Evolutionary conservation across 1,284 basidiomycete species (phyloP).

Genomic region (Phenoliferia sp.): DNA sequence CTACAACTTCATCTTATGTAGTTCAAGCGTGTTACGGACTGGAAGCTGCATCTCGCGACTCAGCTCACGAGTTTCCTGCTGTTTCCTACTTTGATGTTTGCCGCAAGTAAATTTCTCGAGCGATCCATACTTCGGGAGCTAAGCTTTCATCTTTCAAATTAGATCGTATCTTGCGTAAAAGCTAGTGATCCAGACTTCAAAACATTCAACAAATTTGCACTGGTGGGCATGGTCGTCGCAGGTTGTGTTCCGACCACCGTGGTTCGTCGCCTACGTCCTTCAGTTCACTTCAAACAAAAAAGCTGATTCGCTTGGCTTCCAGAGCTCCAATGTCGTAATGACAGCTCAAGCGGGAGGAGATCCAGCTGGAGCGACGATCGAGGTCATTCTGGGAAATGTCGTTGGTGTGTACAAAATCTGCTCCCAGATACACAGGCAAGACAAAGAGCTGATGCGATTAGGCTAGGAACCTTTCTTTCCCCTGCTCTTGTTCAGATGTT

Average conservation of each 20-base stretch:
- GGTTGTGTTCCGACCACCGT: not conserved
- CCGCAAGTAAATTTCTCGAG: constrained; percentile 30
- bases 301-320: not conserved
- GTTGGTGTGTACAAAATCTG: constrained; percentile 18
- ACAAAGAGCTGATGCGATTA: not conserved
- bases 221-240: constrained; percentile 39
- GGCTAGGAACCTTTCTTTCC: constrained; percentile 35
- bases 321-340: constrained; percentile 39
- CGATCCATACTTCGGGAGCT: constrained; percentile 5
- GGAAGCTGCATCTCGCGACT: constrained; percentile 38
- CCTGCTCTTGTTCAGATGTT: constrained; percentile 40
- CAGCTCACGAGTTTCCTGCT: constrained; percentile 38
- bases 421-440: not conserved
- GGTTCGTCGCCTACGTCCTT: not conserved
- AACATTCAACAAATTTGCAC: constrained; percentile 32
- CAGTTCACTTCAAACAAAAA: not conserved
- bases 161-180: constrained; percentile 35
- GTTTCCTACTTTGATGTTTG: constrained; percentile 36
- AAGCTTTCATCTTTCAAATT: constrained; percentile 28
- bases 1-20: constrained; percentile 1
- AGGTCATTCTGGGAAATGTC: constrained; percentile 39
- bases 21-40: constrained; percentile 33
- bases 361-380: constrained; percentile 37
- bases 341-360: constrained; percentile 40
- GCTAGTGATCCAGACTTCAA: constrained; percentile 29